Evolutionary conservation across 1,284 basidiomycete genomes (phyloP).

Genomic region (Singerocomus inundabilis): DNA sequence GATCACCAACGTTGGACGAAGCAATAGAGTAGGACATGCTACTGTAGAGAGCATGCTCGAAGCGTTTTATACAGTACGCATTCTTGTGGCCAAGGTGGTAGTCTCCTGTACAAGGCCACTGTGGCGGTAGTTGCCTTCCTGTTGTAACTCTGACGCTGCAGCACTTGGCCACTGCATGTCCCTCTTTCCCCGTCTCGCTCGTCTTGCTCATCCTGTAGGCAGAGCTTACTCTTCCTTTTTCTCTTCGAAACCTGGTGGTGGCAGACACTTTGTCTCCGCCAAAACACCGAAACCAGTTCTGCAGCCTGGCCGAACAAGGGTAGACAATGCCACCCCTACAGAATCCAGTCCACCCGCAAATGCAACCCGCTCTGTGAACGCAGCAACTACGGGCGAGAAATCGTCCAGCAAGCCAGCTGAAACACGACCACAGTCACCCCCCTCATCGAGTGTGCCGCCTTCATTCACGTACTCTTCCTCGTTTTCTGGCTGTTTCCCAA

Average conservation of each 20-base stretch:
- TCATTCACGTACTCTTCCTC: constrained; percentile 12
- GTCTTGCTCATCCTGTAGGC: constrained; percentile 33
- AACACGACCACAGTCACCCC: constrained; percentile 11
- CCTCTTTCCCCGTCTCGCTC: constrained; percentile 50
- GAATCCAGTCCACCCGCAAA: constrained; percentile 21
- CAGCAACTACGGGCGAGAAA: constrained; percentile 23
- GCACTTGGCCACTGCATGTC: constrained; percentile 31
- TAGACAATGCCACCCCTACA: constrained; percentile 25
- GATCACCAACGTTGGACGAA: neutral
- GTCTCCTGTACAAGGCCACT: too few species aligned
- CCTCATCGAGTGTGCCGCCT: constrained; percentile 8
- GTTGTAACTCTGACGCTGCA: neutral
- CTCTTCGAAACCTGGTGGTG: constrained; percentile 72
- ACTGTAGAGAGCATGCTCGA: neutral
- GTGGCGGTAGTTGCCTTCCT: neutral
- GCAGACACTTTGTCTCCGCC: constrained; percentile 69
- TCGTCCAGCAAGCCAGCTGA: constrained; percentile 25
- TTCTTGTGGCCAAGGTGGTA: neutral
- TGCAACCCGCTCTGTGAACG: constrained; percentile 18
- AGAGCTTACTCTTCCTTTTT: constrained; percentile 75
- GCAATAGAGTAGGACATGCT: constrained; percentile 11
- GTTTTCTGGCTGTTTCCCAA: constrained; percentile 16
- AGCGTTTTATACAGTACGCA: constrained; percentile 6
- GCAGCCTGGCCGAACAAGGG: constrained; percentile 35
- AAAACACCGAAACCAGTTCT: constrained; percentile 59